Evolutionary conservation across 768 basidiomycete species (phyloP).

Genomic region (Calvatia gigantea): DNA sequence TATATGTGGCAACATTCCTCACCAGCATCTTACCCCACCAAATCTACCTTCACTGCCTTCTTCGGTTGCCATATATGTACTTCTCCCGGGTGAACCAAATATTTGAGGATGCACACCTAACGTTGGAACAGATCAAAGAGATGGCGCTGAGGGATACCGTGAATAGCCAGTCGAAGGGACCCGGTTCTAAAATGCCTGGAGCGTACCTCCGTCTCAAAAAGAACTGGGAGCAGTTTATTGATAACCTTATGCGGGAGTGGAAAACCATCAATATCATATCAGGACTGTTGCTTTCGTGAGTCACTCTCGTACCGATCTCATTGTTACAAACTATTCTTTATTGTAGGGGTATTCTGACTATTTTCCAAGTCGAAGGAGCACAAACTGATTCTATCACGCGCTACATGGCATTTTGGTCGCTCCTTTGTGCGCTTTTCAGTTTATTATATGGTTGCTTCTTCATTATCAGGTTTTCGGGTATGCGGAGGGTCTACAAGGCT

Average conservation of each 20-base stretch:
- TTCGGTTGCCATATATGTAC: slow-evolving; percentile 61
- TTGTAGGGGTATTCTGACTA: slow-evolving; percentile 26
- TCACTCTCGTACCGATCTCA: background rate
- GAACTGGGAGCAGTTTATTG: slow-evolving; percentile 15
- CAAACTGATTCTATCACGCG: slow-evolving; percentile 48
- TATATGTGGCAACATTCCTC: slow-evolving; percentile 15
- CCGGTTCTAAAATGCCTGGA: slow-evolving; percentile 12
- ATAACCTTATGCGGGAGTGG: slow-evolving; percentile 15
- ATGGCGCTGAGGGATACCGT: slow-evolving; percentile 32
- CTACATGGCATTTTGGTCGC: slow-evolving; percentile 49
- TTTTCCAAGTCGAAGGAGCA: slow-evolving; percentile 32
- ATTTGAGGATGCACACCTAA: slow-evolving; percentile 62
- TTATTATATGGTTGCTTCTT: slow-evolving; percentile 60
- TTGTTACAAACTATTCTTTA: background rate
- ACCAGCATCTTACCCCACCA: slow-evolving; percentile 28
- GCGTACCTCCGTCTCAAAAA: slow-evolving; percentile 17
- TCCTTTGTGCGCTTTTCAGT: slow-evolving; percentile 57
- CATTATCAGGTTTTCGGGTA: slow-evolving; percentile 59
- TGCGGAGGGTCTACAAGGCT: slow-evolving; percentile 59
- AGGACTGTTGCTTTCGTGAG: slow-evolving; percentile 11
- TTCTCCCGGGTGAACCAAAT: slow-evolving; percentile 62
- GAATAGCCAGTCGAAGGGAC: slow-evolving; percentile 5
- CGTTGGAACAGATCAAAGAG: slow-evolving; percentile 48
- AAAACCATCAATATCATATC: slow-evolving; percentile 16
- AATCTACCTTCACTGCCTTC: slow-evolving; percentile 34